Conservation (phyloP, 352 stramenopile genomes). For the Globisporangium nagaii region DNA sequence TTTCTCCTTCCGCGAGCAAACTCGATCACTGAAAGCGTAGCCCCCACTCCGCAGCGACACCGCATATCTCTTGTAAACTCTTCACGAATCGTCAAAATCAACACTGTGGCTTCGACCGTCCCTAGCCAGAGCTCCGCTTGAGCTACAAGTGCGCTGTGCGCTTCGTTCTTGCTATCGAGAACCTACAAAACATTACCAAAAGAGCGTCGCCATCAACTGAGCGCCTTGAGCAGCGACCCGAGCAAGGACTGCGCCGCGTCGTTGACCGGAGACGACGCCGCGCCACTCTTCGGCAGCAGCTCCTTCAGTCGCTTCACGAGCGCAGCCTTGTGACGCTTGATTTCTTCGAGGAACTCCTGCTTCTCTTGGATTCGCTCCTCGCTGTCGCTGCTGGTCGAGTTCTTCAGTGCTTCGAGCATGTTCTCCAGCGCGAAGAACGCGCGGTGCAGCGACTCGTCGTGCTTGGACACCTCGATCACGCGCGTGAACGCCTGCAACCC, state of each 20-base stretch:
- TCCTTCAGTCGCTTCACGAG: slow-evolving; percentile 34
- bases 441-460: slow-evolving; percentile 69
- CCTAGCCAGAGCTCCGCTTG: no score
- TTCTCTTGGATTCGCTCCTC: slow-evolving; percentile 40
- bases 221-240: slow-evolving; percentile 25
- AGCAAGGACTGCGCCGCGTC: slow-evolving; percentile 52
- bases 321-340: slow-evolving; percentile 24
- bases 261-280: slow-evolving; percentile 23
- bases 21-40: slow-evolving; percentile 41
- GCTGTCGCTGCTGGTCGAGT: background rate
- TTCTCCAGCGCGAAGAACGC: slow-evolving; percentile 75
- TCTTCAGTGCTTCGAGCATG: slow-evolving; percentile 43
- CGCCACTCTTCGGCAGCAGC: slow-evolving; percentile 16
- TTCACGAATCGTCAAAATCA: background rate
- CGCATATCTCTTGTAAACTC: background rate
- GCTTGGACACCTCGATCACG: slow-evolving; percentile 43
- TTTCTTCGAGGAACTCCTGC: slow-evolving; percentile 30
- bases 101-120: no score
- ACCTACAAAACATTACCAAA: background rate
- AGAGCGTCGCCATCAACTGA: background rate
- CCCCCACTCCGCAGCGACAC: background rate
- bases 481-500: slow-evolving; percentile 48
- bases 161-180: background rate
- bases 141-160: no score
- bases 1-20: slow-evolving; percentile 75